These are phyloP conservation scores for Ustilago hordei DNA, from an alignment of 1,284 basidiomycete species.

Conservation along the genomic window DNA sequence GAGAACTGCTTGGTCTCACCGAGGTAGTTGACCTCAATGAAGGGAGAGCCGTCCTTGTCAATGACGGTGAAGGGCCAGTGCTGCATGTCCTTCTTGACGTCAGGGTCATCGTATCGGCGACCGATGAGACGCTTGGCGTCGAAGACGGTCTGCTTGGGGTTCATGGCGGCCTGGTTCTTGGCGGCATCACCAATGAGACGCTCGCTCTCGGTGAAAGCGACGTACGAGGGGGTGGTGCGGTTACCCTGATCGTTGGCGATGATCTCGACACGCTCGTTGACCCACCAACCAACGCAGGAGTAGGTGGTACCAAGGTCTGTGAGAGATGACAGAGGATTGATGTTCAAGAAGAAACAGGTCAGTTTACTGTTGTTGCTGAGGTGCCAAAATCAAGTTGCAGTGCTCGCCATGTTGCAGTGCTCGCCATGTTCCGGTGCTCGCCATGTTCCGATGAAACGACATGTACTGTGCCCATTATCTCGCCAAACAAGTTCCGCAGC, in stretches of 20 bases:
- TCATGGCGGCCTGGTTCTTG: slow-evolving; percentile 84
- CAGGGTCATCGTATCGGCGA: slow-evolving; percentile 84
- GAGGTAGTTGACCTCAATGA: slow-evolving; percentile 75
- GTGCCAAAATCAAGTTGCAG: not conserved
- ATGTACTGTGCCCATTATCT: no score
- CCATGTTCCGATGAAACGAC: no score
- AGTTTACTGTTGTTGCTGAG: not conserved
- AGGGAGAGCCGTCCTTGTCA: slow-evolving; percentile 75
- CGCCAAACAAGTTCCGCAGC: not conserved
- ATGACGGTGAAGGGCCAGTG: slow-evolving; percentile 81
- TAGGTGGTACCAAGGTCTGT: slow-evolving; percentile 80
- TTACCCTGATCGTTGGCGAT: slow-evolving; percentile 79
- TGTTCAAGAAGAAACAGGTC: not conserved
- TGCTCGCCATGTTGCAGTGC: not conserved
- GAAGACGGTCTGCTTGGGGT: slow-evolving; percentile 80
- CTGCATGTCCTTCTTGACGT: slow-evolving; percentile 76
- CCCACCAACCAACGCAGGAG: slow-evolving; percentile 76
- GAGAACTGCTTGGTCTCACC: slow-evolving; percentile 76
- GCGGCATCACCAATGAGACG: slow-evolving; percentile 92
- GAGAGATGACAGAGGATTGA: not conserved
- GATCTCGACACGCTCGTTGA: slow-evolving; percentile 68
- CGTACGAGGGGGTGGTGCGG: slow-evolving; percentile 98
- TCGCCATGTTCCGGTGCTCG: no score
- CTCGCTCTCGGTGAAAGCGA: slow-evolving; percentile 96
- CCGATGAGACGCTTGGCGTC: slow-evolving; percentile 85